Base-by-base conservation (phyloP, 2,329 filamentous ascomycete species). In the Pyricularia sp. region DNA sequence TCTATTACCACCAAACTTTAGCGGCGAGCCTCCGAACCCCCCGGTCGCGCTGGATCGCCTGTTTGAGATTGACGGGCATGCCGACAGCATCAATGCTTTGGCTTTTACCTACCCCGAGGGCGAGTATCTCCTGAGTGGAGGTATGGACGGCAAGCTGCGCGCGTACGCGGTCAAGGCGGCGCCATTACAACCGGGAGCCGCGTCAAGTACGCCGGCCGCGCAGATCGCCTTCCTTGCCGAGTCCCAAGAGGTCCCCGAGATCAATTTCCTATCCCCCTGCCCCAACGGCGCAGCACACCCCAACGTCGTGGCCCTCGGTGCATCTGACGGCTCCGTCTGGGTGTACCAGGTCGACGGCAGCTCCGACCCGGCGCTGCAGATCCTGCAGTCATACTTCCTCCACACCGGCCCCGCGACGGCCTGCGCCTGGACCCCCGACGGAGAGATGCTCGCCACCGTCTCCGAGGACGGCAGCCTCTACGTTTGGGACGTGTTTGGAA, bases 261-360 rank as follows among this genome's bases (percentile, higher is more conserved):
- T 99, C 75, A 97, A 95, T 82, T 99, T 94, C 94, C 80, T 98
- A 42, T 80, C 84, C 0, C 81, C 93, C 0, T 97, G 92, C 76
- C 93, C 94, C 0, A 84, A 89, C 71, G 79, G 88, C 14, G 50
- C 25, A 20, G 81, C 83, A 6, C 88, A 92, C 76, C 87, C 90
- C 70, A 96, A 97, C 80, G 89, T 92, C 10, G 77, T 99, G 71
- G 95, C 95, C 0, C 82, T 99, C 9, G 95, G 95, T 69, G 93
- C 93, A 42, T 91, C 86, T 50, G 94, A 99, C 77, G 95, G 95
- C 69, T 94, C 90, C 67, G 93, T 97, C 61, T 99, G 95, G 95
- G 91, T 99, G 11, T 97, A 97, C 81, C 90, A 89, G n/a, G 85
- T 98, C 75, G 90, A 94, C 78, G 81, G 86, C 33, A 83, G 83